phyloP scores from a whole-genome alignment of 2,329 filamentous ascomycete genomes.

The Helotiales sp. region DNA sequence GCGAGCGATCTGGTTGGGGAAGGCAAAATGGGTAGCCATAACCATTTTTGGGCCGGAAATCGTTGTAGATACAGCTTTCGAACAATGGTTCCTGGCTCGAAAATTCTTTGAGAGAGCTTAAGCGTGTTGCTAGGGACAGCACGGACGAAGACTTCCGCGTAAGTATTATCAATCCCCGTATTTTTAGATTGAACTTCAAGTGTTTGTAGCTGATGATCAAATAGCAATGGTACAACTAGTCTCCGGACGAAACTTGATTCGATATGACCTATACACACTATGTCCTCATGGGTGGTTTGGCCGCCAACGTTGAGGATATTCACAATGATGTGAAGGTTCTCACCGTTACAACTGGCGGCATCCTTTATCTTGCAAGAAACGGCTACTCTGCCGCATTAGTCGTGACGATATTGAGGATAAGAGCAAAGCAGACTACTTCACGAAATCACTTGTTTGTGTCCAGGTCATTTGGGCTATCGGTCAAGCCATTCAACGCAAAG shows the following conservation, averaged over 20 bases:
- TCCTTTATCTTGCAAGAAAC: conserved; percentile 18
- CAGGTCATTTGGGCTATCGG: conserved; percentile 26
- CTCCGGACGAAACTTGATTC: not conserved
- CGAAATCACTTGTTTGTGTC: conserved; percentile 20
- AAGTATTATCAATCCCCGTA: too few species aligned
- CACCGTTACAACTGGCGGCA: conserved; percentile 6
- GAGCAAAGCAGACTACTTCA: conserved; percentile 24
- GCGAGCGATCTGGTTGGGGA: not conserved
- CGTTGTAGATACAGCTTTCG: conserved; percentile 14
- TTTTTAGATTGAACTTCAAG: too few species aligned
- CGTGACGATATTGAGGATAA: conserved; percentile 21
- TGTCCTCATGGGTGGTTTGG: conserved; percentile 22
- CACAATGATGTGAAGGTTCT: conserved; percentile 8
- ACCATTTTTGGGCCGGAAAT: conserved; percentile 17
- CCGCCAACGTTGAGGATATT: conserved; percentile 13
- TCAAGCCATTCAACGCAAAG: conserved; percentile 22
- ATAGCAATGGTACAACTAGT: not conserved
- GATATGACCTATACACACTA: conserved; percentile 22
- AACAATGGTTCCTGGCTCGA: conserved; percentile 12
- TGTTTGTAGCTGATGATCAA: too few species aligned
- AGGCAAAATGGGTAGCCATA: conserved; percentile 23
- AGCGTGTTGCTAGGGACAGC: not conserved
- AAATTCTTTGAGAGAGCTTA: conserved; percentile 11
- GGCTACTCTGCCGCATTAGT: conserved; percentile 3
- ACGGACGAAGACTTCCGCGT: not conserved